These are phyloP conservation scores for Plasmopara muralis DNA, from an alignment of 352 stramenopile species.

Conservation along the genomic window DNA sequence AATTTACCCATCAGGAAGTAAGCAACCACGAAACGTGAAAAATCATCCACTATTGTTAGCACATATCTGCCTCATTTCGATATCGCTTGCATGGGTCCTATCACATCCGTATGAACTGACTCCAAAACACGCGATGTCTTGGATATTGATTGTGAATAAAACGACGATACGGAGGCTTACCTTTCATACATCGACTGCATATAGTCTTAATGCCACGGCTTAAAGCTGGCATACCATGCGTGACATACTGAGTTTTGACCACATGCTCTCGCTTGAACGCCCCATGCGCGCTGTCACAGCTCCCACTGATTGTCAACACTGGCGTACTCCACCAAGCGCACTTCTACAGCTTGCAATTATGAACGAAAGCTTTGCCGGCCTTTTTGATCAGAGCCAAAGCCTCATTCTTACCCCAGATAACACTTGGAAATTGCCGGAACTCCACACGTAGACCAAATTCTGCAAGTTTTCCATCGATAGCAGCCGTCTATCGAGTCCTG, in stretches of 20 bases:
- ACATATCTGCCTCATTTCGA: neutral
- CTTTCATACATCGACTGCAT: neutral
- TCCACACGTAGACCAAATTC: neutral
- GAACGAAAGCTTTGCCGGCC: too few species aligned
- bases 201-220: too few species aligned
- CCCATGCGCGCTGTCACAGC: too few species aligned
- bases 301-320: too few species aligned
- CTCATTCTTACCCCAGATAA: neutral
- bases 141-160: neutral
- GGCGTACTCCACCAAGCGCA: neutral
- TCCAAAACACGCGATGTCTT: conserved; percentile 8
- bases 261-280: too few species aligned
- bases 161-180: neutral
- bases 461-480: conserved; percentile 11
- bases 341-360: too few species aligned
- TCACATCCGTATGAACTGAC: conserved; percentile 2
- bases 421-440: too few species aligned
- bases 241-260: neutral
- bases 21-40: neutral
- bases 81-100: conserved; percentile 2
- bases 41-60: neutral
- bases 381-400: neutral
- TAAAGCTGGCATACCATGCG: too few species aligned
- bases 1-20: neutral
- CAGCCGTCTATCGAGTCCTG: neutral